These are phyloP conservation scores for Auricularia heimuer DNA, from an alignment of 768 basidiomycete genomes.

Conservation along the genomic window DNA sequence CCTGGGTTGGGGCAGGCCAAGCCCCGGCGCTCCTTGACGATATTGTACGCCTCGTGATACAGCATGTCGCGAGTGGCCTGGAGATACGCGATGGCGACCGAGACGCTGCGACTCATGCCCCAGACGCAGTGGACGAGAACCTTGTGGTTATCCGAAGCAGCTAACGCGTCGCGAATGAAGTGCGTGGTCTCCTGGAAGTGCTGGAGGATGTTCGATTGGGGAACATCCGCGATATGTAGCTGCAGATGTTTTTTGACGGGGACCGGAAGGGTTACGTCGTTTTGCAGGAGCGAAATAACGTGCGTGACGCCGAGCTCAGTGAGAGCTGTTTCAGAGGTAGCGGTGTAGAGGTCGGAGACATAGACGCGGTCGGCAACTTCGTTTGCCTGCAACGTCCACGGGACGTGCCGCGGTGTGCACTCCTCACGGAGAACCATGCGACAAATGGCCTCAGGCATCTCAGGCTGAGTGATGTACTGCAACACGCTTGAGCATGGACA, in stretches of 20 bases:
- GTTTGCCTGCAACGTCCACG: slow-evolving; percentile 25
- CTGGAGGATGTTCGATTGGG: slow-evolving; percentile 63
- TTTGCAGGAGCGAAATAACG: slow-evolving; percentile 57
- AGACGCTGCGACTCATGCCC: slow-evolving; percentile 62
- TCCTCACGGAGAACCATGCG: not conserved
- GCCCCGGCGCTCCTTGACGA: slow-evolving; percentile 45
- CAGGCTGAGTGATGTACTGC: not conserved
- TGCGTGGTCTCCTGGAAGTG: slow-evolving; percentile 55
- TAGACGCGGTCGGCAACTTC: slow-evolving; percentile 62
- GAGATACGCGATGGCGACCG: slow-evolving; percentile 60
- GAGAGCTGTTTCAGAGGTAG: slow-evolving; percentile 50
- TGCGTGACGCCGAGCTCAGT: slow-evolving; percentile 59
- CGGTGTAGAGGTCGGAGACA: slow-evolving; percentile 64
- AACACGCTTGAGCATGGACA: not conserved
- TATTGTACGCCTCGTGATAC: slow-evolving; percentile 49
- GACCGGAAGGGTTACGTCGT: slow-evolving; percentile 37
- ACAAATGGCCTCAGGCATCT: not conserved
- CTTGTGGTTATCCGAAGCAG: slow-evolving; percentile 23
- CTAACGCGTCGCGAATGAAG: slow-evolving; percentile 51
- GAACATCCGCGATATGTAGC: slow-evolving; percentile 53
- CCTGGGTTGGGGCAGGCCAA: slow-evolving; percentile 65
- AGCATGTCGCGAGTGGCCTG: slow-evolving; percentile 54
- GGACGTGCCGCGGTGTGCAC: not conserved
- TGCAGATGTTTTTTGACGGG: slow-evolving; percentile 32
- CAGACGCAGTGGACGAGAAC: slow-evolving; percentile 74